These are phyloP conservation scores for Symbiodinium pilosum DNA, from an alignment of 73 alveolate genomes.

Conservation along the genomic window DNA sequence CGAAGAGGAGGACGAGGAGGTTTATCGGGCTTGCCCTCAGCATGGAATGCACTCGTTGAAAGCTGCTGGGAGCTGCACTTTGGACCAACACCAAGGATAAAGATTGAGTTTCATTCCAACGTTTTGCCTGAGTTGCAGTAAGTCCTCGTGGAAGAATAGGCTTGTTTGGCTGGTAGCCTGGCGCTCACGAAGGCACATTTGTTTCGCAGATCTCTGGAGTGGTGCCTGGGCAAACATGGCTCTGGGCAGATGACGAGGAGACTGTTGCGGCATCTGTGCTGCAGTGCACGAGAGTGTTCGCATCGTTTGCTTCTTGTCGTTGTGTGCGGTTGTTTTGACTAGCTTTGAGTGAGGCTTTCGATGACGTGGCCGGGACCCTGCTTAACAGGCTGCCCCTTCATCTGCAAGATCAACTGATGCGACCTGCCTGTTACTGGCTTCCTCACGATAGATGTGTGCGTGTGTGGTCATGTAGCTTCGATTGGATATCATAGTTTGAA, in stretches of 20 bases:
- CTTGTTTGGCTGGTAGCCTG: no score
- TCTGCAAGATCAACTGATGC: not conserved
- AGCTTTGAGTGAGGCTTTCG: not conserved
- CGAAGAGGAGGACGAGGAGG: not conserved
- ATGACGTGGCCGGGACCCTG: not conserved
- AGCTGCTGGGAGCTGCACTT: not conserved
- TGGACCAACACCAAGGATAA: not conserved
- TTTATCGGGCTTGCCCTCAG: conserved; percentile 1
- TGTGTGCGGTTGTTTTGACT: not conserved
- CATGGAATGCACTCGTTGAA: conserved; percentile 3
- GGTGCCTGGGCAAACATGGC: conserved; percentile 69
- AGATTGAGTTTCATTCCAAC: no score
- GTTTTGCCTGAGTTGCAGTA: no score
- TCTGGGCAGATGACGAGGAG: conserved; percentile 73
- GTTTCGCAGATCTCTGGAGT: conserved; percentile 33
- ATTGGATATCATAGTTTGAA: no score
- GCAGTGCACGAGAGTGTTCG: not conserved
- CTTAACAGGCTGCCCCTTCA: not conserved
- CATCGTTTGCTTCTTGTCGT: no score
- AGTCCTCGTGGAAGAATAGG: no score
- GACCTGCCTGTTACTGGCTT: not conserved
- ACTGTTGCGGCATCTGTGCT: not conserved
- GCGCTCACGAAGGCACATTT: conserved; percentile 31
- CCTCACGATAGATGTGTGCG: not conserved
- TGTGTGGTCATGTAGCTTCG: not conserved